Evolutionary conservation across 1,284 basidiomycete species (phyloP).

Genomic region (Cryptococcus sp.): DNA sequence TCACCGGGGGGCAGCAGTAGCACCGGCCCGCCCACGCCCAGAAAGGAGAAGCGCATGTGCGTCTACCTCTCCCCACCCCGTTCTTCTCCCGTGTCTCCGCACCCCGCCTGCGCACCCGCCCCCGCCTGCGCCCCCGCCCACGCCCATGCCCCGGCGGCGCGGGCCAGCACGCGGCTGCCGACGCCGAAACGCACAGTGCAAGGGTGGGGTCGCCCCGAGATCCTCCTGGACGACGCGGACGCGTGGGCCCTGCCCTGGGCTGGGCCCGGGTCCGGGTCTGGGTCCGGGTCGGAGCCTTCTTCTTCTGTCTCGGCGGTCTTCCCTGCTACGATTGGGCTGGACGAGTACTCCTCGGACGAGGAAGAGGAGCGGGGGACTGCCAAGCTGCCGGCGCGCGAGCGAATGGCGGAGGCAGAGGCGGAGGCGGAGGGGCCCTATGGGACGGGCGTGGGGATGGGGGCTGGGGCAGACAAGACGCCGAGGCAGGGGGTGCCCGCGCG

Average conservation of each 20-base stretch:
- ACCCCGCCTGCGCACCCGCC: too few relatives aligned
- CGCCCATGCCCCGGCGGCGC: too few relatives aligned
- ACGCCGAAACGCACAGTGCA: conserved; percentile 24
- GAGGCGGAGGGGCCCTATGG: too few relatives aligned
- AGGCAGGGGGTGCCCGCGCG: not conserved
- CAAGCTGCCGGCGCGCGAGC: not conserved
- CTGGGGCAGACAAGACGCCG: too few relatives aligned
- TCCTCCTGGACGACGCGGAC: conserved; percentile 28
- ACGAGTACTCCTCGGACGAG: not conserved
- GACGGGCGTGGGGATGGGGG: too few relatives aligned
- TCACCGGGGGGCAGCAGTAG: too few relatives aligned
- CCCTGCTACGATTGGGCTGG: not conserved
- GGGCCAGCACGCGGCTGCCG: conserved; percentile 8
- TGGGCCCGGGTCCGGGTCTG: not conserved
- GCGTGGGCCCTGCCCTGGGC: not conserved
- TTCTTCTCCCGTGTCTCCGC: too few relatives aligned
- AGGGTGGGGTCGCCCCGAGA: conserved; percentile 40
- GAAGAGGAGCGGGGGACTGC: not conserved
- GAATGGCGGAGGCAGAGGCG: not conserved
- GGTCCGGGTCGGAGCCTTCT: not conserved
- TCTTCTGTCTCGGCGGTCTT: not conserved
- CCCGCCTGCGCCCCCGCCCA: too few relatives aligned
- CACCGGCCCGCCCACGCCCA: not conserved
- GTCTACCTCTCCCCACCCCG: too few relatives aligned
- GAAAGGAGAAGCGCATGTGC: not conserved